Conservation (phyloP, 1,139 yeast species). For the Saccharomyces hybrid region DNA sequence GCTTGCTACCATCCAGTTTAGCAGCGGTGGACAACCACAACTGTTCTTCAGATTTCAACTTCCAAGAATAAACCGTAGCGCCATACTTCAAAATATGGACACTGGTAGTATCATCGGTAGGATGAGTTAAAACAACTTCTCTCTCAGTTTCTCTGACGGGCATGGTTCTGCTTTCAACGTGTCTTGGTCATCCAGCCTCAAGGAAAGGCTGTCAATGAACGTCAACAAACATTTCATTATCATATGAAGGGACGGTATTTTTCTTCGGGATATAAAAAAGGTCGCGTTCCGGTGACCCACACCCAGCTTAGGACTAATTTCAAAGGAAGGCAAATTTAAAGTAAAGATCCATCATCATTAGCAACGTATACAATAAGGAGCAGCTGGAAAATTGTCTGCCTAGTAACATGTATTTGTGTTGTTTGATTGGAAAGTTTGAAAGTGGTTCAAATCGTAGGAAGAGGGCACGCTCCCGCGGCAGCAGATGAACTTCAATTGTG, state of each 20-base stretch:
- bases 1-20: conserved; percentile 78
- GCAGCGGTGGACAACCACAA: conserved; percentile 69
- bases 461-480: neutral
- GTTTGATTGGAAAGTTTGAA: neutral
- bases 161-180: conserved; percentile 17
- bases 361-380: neutral
- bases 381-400: too few relatives aligned
- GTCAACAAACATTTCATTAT: too few relatives aligned
- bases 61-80: conserved; percentile 86
- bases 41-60: conserved; percentile 60
- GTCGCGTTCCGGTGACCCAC: too few relatives aligned
- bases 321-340: too few relatives aligned
- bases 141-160: conserved; percentile 55
- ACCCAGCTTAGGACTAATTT: too few relatives aligned
- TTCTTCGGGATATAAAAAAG: too few relatives aligned
- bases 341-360: neutral
- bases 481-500: neutral
- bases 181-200: neutral
- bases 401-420: neutral
- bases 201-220: too few relatives aligned
- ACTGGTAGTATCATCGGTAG: conserved; percentile 44
- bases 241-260: too few relatives aligned
- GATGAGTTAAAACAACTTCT: conserved; percentile 54
- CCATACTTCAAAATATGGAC: conserved; percentile 75
- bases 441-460: neutral